Conservation (phyloP, 495 filamentous ascomycete genomes). For the Glutinoglossum americanum region DNA sequence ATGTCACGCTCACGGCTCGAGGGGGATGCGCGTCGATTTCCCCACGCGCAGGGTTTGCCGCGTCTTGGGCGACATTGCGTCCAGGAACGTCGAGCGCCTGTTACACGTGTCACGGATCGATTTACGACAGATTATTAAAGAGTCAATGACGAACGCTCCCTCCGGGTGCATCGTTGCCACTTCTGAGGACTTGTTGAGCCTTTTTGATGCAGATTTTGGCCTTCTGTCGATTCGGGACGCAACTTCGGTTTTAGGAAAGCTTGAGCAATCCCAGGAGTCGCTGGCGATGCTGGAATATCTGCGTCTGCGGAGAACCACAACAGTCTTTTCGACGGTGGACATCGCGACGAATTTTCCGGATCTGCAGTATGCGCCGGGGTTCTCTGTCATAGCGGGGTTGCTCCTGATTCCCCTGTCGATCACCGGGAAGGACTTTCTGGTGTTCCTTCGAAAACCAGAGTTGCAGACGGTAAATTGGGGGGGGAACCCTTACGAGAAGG, state of each 20-base stretch:
- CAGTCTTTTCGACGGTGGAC: constrained; percentile 60
- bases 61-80: constrained; percentile 71
- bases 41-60: constrained; percentile 87
- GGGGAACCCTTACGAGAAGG: constrained; percentile 80
- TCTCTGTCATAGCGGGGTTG: constrained; percentile 57
- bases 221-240: constrained; percentile 70
- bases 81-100: constrained; percentile 72
- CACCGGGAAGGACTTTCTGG: constrained; percentile 68
- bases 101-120: constrained; percentile 73
- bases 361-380: constrained; percentile 58
- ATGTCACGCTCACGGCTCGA: constrained; percentile 59
- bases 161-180: constrained; percentile 86
- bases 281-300: constrained; percentile 75
- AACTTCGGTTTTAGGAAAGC: constrained; percentile 63
- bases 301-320: constrained; percentile 50
- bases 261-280: constrained; percentile 62
- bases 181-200: constrained; percentile 63
- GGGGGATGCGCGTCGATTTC: constrained; percentile 77
- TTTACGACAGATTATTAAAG: constrained; percentile 59
- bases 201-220: constrained; percentile 80
- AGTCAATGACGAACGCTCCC: constrained; percentile 62
- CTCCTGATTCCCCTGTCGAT: constrained; percentile 66
- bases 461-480: constrained; percentile 73
- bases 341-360: constrained; percentile 66
- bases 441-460: constrained; percentile 72